Conservation (phyloP, 768 basidiomycete species). For the Clitopilus passeckerianus region DNA sequence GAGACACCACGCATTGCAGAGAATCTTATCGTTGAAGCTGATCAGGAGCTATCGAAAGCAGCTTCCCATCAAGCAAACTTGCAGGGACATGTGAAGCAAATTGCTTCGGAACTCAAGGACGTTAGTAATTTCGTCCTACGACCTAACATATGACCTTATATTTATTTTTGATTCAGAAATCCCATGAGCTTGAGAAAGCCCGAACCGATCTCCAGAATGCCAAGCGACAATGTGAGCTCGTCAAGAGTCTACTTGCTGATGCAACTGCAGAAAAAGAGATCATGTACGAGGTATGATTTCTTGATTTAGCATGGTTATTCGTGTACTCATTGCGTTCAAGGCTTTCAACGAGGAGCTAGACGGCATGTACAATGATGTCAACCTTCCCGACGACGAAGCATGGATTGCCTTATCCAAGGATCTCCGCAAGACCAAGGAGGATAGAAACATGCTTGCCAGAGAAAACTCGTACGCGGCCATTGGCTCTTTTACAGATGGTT, state of each 20-base stretch:
- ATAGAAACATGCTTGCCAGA: conserved; percentile 63
- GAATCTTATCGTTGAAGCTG: conserved; percentile 50
- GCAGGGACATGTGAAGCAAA: conserved; percentile 40
- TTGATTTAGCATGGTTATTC: background rate
- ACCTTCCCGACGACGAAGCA: conserved; percentile 79
- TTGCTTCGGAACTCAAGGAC: conserved; percentile 52
- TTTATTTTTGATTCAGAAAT: conserved; percentile 34
- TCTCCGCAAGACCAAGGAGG: conserved; percentile 68
- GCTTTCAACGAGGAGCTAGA: conserved; percentile 95
- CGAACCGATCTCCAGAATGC: conserved; percentile 62
- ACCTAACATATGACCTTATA: background rate
- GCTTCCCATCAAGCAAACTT: conserved; percentile 52
- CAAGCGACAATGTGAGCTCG: conserved; percentile 72
- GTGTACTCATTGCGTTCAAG: conserved; percentile 27
- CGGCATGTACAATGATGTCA: conserved; percentile 81
- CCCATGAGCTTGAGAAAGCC: conserved; percentile 56
- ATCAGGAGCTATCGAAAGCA: conserved; percentile 48
- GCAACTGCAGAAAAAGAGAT: conserved; percentile 86
- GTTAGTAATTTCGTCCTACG: conserved; percentile 35
- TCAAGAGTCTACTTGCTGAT: conserved; percentile 74
- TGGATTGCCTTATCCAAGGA: conserved; percentile 76
- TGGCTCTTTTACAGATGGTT: background rate
- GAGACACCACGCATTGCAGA: conserved; percentile 44
- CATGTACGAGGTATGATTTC: conserved; percentile 72
- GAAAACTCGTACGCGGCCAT: conserved; percentile 70